phyloP scores from a whole-genome alignment of 331 rosid species.

The Quercus tomentella region DNA sequence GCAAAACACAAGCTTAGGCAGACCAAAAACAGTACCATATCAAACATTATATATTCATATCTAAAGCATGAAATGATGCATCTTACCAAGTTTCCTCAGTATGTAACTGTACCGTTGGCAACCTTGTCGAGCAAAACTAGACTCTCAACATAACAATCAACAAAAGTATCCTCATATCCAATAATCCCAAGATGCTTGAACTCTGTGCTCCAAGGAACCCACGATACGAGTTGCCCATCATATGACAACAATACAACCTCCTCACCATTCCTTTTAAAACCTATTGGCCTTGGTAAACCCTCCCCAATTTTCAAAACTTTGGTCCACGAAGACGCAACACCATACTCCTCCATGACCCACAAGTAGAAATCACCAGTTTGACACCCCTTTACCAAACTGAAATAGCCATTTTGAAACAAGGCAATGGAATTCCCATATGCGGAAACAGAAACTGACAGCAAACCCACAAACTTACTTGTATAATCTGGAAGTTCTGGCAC shows the following conservation, averaged over 20 bases:
- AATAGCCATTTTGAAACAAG: not conserved
- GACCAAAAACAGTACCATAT: too few relatives aligned
- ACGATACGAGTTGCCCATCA: not conserved
- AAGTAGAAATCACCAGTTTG: not conserved
- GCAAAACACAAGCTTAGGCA: too few relatives aligned
- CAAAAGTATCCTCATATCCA: not conserved
- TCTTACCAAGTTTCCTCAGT: too few relatives aligned
- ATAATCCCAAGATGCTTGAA: not conserved
- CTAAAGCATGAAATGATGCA: too few relatives aligned
- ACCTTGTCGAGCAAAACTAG: not conserved
- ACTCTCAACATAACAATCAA: not conserved
- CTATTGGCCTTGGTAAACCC: not conserved
- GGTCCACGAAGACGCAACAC: constrained; percentile 21
- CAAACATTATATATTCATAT: too few relatives aligned
- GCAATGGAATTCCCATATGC: constrained; percentile 13
- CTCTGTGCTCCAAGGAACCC: not conserved
- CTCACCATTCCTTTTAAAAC: not conserved
- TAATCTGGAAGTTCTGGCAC: not conserved
- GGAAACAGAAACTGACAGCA: not conserved
- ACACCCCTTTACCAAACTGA: not conserved
- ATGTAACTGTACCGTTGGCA: too few relatives aligned
- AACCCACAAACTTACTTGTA: too few relatives aligned
- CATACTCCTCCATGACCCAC: constrained; percentile 32
- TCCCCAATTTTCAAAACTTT: not conserved
- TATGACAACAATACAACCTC: not conserved